Evolutionary conservation across 208 protist genomes (phyloP).

Genomic region (Trypanosoma boissoni): DNA sequence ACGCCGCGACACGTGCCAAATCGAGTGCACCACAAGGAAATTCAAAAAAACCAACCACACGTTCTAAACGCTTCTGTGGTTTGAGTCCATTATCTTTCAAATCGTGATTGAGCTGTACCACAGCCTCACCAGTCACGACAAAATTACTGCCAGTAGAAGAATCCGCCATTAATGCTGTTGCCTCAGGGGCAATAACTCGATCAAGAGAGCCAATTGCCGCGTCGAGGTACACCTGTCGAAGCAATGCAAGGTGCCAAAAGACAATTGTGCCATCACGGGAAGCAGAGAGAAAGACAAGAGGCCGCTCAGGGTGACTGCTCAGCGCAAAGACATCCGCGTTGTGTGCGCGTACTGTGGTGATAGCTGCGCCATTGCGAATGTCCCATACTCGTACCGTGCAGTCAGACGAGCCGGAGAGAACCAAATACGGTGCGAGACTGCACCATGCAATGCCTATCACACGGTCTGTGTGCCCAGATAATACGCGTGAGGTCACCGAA

Average conservation of each 20-base stretch:
- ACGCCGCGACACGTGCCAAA: slow-evolving; percentile 41
- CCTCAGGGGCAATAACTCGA: slow-evolving; percentile 48
- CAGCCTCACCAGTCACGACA: slow-evolving; percentile 46
- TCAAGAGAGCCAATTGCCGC: slow-evolving; percentile 69
- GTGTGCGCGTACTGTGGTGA: slow-evolving; percentile 78
- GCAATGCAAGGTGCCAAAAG: slow-evolving; percentile 78
- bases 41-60: slow-evolving; percentile 75
- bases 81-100: slow-evolving; percentile 39
- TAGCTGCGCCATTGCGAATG: slow-evolving; percentile 53
- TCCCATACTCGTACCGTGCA: slow-evolving; percentile 90
- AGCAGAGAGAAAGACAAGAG: slow-evolving; percentile 87
- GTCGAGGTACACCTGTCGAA: slow-evolving; percentile 67
- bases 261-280: slow-evolving; percentile 86
- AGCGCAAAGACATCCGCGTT: slow-evolving; percentile 85
- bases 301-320: slow-evolving; percentile 74
- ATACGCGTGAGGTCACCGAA: slow-evolving; percentile 57
- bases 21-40: slow-evolving; percentile 67
- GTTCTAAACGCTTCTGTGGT: slow-evolving; percentile 54
- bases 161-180: slow-evolving; percentile 42
- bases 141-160: slow-evolving; percentile 23
- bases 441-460: slow-evolving; percentile 83
- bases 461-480: slow-evolving; percentile 73
- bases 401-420: slow-evolving; percentile 78
- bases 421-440: slow-evolving; percentile 77
- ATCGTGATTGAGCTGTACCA: slow-evolving; percentile 56